Evolutionary conservation across 2,329 filamentous ascomycete species (phyloP), one percentile per base, ranked within the genome.

Genomic region (Fusarium phyllophilum): DNA sequence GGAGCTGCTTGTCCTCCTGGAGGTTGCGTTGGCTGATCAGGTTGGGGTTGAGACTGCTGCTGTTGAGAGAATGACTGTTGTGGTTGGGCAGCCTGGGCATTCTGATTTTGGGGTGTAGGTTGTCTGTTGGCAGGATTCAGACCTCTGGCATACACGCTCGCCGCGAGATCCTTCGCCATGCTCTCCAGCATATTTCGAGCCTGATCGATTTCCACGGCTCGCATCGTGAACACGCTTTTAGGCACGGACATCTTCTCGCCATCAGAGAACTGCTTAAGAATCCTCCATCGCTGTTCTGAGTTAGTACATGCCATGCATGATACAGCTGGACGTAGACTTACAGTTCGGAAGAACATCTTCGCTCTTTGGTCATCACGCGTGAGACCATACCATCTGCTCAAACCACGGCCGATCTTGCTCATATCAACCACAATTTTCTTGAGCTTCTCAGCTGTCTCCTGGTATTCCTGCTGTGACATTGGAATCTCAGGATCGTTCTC

Each of bases 231-330:
- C 6, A 78, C 80, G 12, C 86, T 82, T 70, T 85, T 88, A 17
- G 86, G 79, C 4, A 81, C 80, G 6, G 77, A 81, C 83, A 87
- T 84, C 54, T 81, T 79, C 3, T 87, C 85, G 20, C 84, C 85
- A 64, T 89, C 86, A 9, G 79, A 76, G 68, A 89, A 91, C 75
- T 91, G 89, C 49, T 84, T 85, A 2, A 84, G 74, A 38, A 91
- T 82, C 17, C 87, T 87, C 34, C 84, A 80, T 67, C 89, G 87
- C 89, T 91, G 75, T 14, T 45, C 39, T 7, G 66, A 44, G 78
- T 87, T 79, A 87, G 83, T 70, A 55, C 6, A 41, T 33, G 46
- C 38, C 24, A 41, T 65, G 15, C 12, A 11, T 14, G 36, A 24
- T 14, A 44, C 17, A 29, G 31, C 26, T 26, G 20, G 20, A 41